Evolutionary conservation across 768 basidiomycete species (phyloP), one percentile per base, ranked within the genome.

Genomic region (Pleurotus sapidus): DNA sequence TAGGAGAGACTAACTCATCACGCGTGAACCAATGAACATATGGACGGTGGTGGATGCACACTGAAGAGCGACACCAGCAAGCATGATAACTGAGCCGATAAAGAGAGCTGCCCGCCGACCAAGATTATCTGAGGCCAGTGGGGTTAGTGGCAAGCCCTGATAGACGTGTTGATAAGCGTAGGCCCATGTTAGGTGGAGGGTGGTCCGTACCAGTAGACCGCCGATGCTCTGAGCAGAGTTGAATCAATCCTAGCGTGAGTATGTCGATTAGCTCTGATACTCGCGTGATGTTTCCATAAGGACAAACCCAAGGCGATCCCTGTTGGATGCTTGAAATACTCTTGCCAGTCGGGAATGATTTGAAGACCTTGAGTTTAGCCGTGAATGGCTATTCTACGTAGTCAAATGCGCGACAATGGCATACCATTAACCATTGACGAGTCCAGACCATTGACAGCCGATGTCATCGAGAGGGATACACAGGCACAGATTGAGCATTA

Each of bases 161-260:
- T 50, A 55, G 14, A n/a, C 23, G 38, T 8, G 57, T 24, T 17
- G n/a, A 56, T 25, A 18, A 34, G 43, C 17, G 37, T 56, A 18
- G 30, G n/a, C 20, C 42, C 56, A 55, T 45, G 55, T 23, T 46
- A 42, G 5, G n/a, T 20, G 46, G 15, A n/a, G 4, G 53, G 23
- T 4, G 49, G 55, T 23, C 42, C 42, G 3, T 59, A 83, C 82
- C 18, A 67, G 50, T 30, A 86, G 64, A 59, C 80, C 78, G 15
- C 86, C 85, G 46, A 87, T 76, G 57, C 75, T 77, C 66, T 89
- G 86, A 1, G 85, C 84, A 7, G 84, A 83, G 60, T 84, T 86
- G n/a, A 57, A 89, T 82, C 39, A 88, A 65, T 37, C 85, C 85
- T 86, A 60, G 1, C 14, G 38, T 1, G 42, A 42, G 18, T 17